Conservation (phyloP, 163 green algal species). For the Prototheca wickerhamii region DNA sequence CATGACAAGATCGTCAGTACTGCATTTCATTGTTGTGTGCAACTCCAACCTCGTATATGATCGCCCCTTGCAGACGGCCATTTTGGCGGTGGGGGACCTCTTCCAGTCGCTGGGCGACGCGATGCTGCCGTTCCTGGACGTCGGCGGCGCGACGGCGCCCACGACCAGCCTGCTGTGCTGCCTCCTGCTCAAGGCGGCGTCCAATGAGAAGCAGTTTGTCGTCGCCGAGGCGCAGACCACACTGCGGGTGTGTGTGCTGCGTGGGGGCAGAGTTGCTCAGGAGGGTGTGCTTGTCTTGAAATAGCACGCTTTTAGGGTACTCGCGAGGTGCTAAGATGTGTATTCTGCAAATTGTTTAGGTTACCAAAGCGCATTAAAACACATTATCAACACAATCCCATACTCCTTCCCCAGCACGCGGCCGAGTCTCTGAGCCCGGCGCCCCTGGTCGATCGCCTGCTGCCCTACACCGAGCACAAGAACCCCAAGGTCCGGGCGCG, state of each 20-base stretch:
- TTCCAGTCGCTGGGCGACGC: constrained; percentile 15
- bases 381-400: background rate
- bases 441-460: constrained; percentile 8
- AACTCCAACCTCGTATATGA: too few relatives aligned
- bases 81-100: constrained; percentile 36
- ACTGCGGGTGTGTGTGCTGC: constrained; percentile 14
- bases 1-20: too few relatives aligned
- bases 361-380: too few relatives aligned
- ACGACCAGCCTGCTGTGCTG: constrained; percentile 32
- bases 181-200: constrained; percentile 40
- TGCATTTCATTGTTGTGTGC: too few relatives aligned
- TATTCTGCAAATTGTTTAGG: too few relatives aligned
- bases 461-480: constrained; percentile 34
- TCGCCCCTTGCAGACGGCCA: constrained; percentile 27
- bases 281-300: background rate
- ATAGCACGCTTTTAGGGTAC: background rate
- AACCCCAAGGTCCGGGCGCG: constrained; percentile 44
- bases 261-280: background rate
- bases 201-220: constrained; percentile 58
- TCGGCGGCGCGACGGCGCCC: constrained; percentile 25
- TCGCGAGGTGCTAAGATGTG: too few relatives aligned
- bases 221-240: constrained; percentile 37
- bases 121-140: constrained; percentile 28
- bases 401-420: constrained; percentile 6
- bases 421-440: constrained; percentile 1